These are phyloP conservation scores for Goffeauzyma gilvescens DNA, from an alignment of 768 basidiomycete species.

Conservation along the genomic window DNA sequence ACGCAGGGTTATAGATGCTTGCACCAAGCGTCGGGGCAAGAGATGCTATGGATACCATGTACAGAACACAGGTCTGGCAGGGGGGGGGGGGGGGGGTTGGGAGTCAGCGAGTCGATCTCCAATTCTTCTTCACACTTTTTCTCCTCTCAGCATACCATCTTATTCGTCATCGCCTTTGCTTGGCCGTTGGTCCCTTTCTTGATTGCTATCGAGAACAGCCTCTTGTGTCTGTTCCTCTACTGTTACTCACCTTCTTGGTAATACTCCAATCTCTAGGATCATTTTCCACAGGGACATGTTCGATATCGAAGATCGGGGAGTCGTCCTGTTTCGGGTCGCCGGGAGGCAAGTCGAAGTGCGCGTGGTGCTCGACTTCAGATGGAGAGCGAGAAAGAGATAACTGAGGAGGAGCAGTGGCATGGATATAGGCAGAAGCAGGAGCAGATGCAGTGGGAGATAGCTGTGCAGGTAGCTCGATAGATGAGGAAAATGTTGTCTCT, in stretches of 20 bases:
- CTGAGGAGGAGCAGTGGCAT: not conserved
- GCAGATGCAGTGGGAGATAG: not conserved
- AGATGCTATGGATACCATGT: slow-evolving; percentile 15
- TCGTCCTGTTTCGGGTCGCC: not conserved
- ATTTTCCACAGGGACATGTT: slow-evolving; percentile 33
- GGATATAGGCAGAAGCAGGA: not conserved
- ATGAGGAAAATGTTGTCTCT: too few species aligned
- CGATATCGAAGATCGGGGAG: slow-evolving; percentile 27
- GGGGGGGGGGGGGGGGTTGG: not conserved
- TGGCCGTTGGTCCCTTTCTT: slow-evolving; percentile 13
- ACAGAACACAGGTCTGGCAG: slow-evolving; percentile 13
- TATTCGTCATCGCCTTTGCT: too few species aligned
- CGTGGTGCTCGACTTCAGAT: slow-evolving; percentile 8
- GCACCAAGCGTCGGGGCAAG: slow-evolving; percentile 30
- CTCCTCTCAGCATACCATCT: not conserved
- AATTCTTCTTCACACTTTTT: not conserved
- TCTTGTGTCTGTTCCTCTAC: slow-evolving; percentile 9
- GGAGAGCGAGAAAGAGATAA: not conserved
- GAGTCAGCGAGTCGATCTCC: not conserved
- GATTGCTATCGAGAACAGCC: slow-evolving; percentile 16
- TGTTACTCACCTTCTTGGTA: slow-evolving; percentile 20
- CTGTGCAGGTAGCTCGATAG: too few species aligned
- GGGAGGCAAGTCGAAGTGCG: slow-evolving; percentile 15
- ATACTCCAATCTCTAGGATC: slow-evolving; percentile 32
- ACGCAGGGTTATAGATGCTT: slow-evolving; percentile 32